Conservation (phyloP, 2,329 filamentous ascomycete genomes). For the Myotisia sp. region DNA sequence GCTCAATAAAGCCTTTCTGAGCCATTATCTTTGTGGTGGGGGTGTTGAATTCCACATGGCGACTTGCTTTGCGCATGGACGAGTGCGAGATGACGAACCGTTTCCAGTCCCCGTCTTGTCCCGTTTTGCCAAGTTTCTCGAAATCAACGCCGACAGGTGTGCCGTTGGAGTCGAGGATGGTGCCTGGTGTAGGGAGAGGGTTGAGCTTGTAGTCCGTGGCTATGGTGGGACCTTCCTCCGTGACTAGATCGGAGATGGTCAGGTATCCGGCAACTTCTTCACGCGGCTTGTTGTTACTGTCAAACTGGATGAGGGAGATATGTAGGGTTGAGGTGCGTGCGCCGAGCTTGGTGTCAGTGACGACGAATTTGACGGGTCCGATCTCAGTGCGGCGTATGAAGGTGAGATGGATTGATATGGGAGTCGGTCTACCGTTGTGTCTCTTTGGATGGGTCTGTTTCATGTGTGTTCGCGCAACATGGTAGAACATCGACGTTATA, state of each 20-base stretch:
- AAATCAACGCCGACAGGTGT: constrained; percentile 10
- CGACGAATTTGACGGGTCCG: constrained; percentile 43
- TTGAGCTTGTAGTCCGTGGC: constrained; percentile 40
- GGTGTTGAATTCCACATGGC: constrained; percentile 39
- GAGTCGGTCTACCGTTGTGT: constrained; percentile 36
- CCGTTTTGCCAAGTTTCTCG: constrained; percentile 31
- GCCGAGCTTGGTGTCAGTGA: constrained; percentile 51
- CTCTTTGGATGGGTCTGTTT: constrained; percentile 42
- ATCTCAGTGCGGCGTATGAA: constrained; percentile 50
- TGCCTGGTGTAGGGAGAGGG: constrained; percentile 30
- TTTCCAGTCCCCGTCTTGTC: constrained; percentile 33
- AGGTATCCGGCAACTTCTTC: constrained; percentile 52
- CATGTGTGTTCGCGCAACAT: constrained; percentile 47
- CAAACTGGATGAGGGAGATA: constrained; percentile 37
- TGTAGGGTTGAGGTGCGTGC: constrained; percentile 50
- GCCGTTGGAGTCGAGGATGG: constrained; percentile 11
- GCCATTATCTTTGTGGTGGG: constrained; percentile 26
- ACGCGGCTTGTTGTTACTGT: constrained; percentile 27
- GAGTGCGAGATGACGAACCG: constrained; percentile 19
- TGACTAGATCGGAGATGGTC: constrained; percentile 48
- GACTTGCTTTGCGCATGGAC: constrained; percentile 34
- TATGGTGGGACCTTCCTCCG: constrained; percentile 45
- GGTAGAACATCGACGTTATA: constrained; percentile 48
- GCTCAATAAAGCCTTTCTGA: constrained; percentile 35
- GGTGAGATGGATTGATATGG: constrained; percentile 49